Evolutionary conservation across 805 yeast species (phyloP), one percentile per base, ranked within the genome.

Genomic region (Metschnikowia hibisci): DNA sequence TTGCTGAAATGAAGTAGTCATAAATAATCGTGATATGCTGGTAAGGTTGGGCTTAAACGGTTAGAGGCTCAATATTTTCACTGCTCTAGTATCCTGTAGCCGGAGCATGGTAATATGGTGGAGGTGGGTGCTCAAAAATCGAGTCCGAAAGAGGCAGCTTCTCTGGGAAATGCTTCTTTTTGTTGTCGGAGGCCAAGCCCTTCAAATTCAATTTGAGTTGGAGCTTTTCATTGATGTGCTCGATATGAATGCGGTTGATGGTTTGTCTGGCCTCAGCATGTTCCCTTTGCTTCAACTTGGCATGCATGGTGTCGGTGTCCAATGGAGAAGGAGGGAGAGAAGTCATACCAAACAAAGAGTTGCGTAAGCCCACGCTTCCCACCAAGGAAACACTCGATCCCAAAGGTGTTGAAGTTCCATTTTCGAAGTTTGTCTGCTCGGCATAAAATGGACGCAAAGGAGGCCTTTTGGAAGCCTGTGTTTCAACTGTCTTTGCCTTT

Each of bases 351-450:
- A 66, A 63, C 46, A 61, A 64, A 34, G 62, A 60, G 48, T 62
- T 67, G 6, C 75, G 73, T 38, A 70, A 57, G 2, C 75, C 75
- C 11, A 69, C 66, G 7, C 66, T 65, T 31, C 62, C 57, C n/a
- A 55, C 52, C 34, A 58, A 50, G 16, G 54, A 56, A 32, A 55
- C 55, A 32, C 50, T 58, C 38, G 49, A 39, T 48, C 57, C 39
- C 50, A 53, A 41, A 39, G 57, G 49, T 23, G 54, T 49, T 1
- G 44, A 39, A 4, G 30, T 40, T 14, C 32, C 31, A 16, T 16
- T n/a, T 13, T 33, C 39, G 14, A 32, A 26, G 13, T 35, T 35
- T 13, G 32, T 7, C 4, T 35, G 32, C 32, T 35, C 39, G 9
- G 29, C 34, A 23, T 29, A 26, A 10, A 36, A 15, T 2, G 45